phyloP scores from a whole-genome alignment of 148 eudicot genomes.

The Cornus kousa region DNA sequence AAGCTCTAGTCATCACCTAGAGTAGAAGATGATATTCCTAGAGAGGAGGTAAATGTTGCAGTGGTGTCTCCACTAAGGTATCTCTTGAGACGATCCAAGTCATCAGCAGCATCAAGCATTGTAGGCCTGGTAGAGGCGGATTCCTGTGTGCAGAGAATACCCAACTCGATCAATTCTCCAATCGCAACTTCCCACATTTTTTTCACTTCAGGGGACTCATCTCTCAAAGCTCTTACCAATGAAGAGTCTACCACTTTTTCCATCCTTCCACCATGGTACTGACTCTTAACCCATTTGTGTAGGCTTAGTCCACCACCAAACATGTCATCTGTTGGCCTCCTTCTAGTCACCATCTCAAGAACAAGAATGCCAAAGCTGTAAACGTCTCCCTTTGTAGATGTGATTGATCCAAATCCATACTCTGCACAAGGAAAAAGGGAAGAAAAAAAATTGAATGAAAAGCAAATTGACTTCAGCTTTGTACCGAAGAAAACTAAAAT shows the following conservation, averaged over 20 bases:
- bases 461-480: not conserved
- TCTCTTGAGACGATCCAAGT: constrained; percentile 29
- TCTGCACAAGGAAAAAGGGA: constrained; percentile 22
- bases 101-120: constrained; percentile 47
- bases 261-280: constrained; percentile 25
- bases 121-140: constrained; percentile 33
- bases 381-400: constrained; percentile 42
- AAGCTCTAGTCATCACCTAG: constrained; percentile 17
- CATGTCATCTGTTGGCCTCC: constrained; percentile 42
- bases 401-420: constrained; percentile 35
- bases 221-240: constrained; percentile 23
- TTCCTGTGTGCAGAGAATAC: constrained; percentile 42
- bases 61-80: constrained; percentile 36
- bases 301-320: constrained; percentile 34
- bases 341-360: constrained; percentile 47
- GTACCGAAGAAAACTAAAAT: not conserved
- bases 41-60: constrained; percentile 35
- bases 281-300: constrained; percentile 37
- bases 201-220: constrained; percentile 33
- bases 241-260: constrained; percentile 32
- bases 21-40: constrained; percentile 35
- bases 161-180: constrained; percentile 31
- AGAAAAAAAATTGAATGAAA: too few species aligned
- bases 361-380: constrained; percentile 48
- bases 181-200: constrained; percentile 42